phyloP scores from a whole-genome alignment of 768 basidiomycete species.

The Pholiota conissans region DNA sequence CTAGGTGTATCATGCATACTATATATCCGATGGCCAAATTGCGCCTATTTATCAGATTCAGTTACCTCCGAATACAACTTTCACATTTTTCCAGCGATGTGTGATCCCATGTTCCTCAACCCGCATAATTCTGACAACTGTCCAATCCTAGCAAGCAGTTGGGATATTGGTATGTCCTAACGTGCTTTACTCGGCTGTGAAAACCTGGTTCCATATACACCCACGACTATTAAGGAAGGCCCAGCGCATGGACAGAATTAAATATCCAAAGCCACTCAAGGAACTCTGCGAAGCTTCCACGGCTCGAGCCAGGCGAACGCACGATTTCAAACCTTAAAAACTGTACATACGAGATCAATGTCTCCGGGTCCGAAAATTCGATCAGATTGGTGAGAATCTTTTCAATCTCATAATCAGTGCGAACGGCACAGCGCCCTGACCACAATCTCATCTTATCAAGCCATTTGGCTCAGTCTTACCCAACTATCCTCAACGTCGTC shows the following conservation, averaged over 20 bases:
- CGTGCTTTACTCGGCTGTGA: not conserved
- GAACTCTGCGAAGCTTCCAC: conserved; percentile 12
- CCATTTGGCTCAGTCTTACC: not conserved
- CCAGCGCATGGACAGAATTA: conserved; percentile 6
- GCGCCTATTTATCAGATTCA: not conserved
- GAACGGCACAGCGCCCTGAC: not conserved
- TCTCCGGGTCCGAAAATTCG: conserved; percentile 15
- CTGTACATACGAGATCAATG: conserved; percentile 6
- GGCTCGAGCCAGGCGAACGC: conserved; percentile 13
- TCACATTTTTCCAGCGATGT: not conserved
- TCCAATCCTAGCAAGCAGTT: conserved; percentile 1
- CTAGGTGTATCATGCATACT: too few relatives aligned
- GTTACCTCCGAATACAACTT: not conserved
- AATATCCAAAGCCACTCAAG: conserved; percentile 7
- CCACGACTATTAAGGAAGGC: conserved; percentile 5
- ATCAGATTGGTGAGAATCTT: conserved; percentile 3
- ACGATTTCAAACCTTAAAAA: conserved; percentile 23
- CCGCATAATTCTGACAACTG: not conserved
- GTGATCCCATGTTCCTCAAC: not conserved
- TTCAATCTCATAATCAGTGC: not conserved
- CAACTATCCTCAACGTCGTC: not conserved
- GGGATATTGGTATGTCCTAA: not conserved
- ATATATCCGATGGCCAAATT: conserved; percentile 1
- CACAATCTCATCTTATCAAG: conserved; percentile 1
- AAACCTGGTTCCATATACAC: not conserved